These are phyloP conservation scores for Hordeum marinum DNA, from an alignment of 176 grass and related monocot species.

Conservation along the genomic window DNA sequence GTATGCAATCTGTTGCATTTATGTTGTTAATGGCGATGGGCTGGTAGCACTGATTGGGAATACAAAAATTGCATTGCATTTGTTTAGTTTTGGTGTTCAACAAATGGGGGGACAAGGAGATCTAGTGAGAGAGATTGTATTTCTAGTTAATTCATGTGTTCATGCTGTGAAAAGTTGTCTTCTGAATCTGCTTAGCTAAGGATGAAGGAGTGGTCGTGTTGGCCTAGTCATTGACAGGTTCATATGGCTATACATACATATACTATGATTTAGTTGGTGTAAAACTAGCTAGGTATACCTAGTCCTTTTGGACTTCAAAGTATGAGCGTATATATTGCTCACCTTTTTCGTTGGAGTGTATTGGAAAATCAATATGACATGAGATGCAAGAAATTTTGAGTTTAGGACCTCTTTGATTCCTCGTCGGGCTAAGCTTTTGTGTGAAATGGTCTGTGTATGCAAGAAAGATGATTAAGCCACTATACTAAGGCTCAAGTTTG, in stretches of 20 bases:
- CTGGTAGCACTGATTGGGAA: background rate
- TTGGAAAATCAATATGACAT: background rate
- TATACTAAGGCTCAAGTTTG: background rate
- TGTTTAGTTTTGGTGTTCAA: background rate
- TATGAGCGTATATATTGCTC: background rate
- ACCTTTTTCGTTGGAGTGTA: background rate
- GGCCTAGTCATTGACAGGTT: conserved; percentile 17
- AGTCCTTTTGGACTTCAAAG: background rate
- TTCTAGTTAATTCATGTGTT: conserved; percentile 8
- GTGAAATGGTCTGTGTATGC: background rate
- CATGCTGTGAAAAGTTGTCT: background rate
- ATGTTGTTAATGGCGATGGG: background rate
- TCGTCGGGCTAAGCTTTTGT: background rate
- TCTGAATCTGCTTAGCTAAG: conserved; percentile 11
- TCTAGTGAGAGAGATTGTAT: conserved; percentile 20
- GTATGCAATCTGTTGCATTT: background rate
- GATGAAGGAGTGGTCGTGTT: background rate
- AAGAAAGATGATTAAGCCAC: background rate
- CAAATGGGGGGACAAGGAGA: conserved; percentile 8
- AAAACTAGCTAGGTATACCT: background rate
- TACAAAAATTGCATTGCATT: background rate
- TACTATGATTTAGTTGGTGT: background rate
- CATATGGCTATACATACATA: background rate
- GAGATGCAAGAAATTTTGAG: background rate
- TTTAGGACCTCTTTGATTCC: background rate